Percentiles rank a stretch among this genome's conserved stretches.
Conservation (phyloP, 768 basidiomycete species). For the Boletus huronensis region DNA sequence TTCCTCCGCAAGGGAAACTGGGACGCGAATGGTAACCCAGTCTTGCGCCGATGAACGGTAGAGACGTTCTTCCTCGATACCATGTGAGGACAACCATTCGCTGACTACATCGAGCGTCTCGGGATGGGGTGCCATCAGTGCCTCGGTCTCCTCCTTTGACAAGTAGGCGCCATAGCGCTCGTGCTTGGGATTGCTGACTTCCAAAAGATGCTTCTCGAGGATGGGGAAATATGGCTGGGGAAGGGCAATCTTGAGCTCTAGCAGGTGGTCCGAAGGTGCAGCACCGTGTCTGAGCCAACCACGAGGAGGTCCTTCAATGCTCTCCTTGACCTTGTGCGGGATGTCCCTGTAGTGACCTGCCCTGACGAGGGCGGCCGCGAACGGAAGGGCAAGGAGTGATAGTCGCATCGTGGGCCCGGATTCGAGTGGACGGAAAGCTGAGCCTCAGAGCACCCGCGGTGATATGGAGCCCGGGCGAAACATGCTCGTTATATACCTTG, state of each 20-base stretch:
- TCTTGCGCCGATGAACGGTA: constrained; percentile 62
- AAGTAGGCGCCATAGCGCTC: constrained; percentile 53
- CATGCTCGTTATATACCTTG: constrained; percentile 10
- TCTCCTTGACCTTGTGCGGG: constrained; percentile 46
- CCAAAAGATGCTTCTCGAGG: constrained; percentile 51
- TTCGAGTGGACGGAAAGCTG: background rate
- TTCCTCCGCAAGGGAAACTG: constrained; percentile 57
- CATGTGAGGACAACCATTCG: constrained; percentile 59
- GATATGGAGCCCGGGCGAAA: too few species aligned
- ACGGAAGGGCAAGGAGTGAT: constrained; percentile 9
- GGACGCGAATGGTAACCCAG: constrained; percentile 61
- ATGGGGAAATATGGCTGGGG: constrained; percentile 48
- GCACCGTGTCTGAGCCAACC: constrained; percentile 46
- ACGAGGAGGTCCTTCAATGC: constrained; percentile 39
- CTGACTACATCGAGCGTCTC: constrained; percentile 52
- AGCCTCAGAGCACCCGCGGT: background rate
- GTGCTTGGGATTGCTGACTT: constrained; percentile 57
- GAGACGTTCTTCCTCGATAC: constrained; percentile 45
- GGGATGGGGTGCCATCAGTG: constrained; percentile 53
- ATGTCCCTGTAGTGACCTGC: constrained; percentile 9
- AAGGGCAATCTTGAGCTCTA: constrained; percentile 57
- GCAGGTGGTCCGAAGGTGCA: constrained; percentile 43
- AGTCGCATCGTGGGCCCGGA: constrained; percentile 8
- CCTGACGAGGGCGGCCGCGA: constrained; percentile 10
- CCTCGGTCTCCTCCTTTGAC: constrained; percentile 63